A percentile compares a stretch with the other conserved stretches of the same genome.
phyloP scores from a whole-genome alignment of 2,329 filamentous ascomycete species.

The Xylaria sp. region DNA sequence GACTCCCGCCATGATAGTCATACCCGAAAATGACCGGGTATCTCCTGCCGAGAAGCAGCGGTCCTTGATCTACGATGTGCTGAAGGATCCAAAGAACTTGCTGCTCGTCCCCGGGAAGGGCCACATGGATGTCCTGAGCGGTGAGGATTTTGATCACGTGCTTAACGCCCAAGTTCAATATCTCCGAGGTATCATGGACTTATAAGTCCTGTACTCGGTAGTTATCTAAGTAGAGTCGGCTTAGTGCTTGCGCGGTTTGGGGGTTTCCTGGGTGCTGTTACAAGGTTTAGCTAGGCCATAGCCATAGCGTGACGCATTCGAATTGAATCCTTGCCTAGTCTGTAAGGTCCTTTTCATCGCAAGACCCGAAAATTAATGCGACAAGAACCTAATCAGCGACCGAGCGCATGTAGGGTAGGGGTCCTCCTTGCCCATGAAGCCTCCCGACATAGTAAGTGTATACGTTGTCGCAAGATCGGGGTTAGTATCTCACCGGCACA shows the following conservation, averaged over 20 bases:
- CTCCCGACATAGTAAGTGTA: not conserved
- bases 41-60: conserved; percentile 19
- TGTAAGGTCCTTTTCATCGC: conserved; percentile 9
- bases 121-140: conserved; percentile 21
- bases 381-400: not conserved
- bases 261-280: not conserved
- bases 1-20: conserved; percentile 19
- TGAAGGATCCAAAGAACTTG: conserved; percentile 10
- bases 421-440: no score
- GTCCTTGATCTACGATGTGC: conserved; percentile 2
- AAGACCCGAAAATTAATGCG: not conserved
- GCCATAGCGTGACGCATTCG: not conserved
- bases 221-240: not conserved
- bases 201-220: not conserved
- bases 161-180: conserved; percentile 8
- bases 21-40: conserved; percentile 18
- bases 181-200: not conserved
- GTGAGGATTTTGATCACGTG: conserved; percentile 4
- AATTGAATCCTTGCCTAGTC: not conserved
- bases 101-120: conserved; percentile 10
- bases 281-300: not conserved
- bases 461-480: not conserved
- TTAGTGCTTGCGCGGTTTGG: not conserved
- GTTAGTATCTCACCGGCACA: not conserved
- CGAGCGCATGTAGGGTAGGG: not conserved